Base-by-base conservation (phyloP, 306 rosid genomes). In the Amphicarpaea edgeworthii region DNA sequence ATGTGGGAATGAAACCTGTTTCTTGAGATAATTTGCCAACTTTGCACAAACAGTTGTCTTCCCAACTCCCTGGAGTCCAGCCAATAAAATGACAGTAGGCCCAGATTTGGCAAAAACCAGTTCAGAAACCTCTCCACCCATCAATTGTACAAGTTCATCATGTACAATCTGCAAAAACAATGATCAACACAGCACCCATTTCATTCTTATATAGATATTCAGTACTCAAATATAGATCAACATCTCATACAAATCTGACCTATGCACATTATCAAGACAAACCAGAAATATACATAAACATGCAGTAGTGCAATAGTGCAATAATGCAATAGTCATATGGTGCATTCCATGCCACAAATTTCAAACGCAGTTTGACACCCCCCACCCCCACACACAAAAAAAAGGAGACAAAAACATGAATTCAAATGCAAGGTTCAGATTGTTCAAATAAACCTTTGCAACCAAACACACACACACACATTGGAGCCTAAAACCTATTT, bases 21-120 rank as follows among this genome's bases (percentile, higher is more conserved):
- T 95, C 91, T 92, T 89, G 76, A 95, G 93, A 79, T 95, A 95
- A 83, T 77, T 82, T 38, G 99, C 92, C 80, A 95, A 86, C 76
- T 95, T 95, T 10, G 99, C 99, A 77, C 97, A 95, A 6, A 95
- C 97, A 32, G 99, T 95, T 17, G 97, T 95, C 86, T 95, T 95
- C 83, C 99, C 99, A 75, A 95, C 99, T 81, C 99, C 99, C 79
- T 95, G 99, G 37, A 95, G 90, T 82, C 99, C 99, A 75, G 97
- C 99, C 92, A 95, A 84, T 60, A 92, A 79, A 63, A 95, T 95
- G 59, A 95, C 86, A 66, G 96, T 95, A 32, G 99, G 97, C 61
- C 91, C 92, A 20, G 91, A 76, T 79, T 90, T 89, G 80, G 96
- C 58, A 70, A 90, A 95, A 75, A 42, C 86, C 55, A 95, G 87